Base-by-base conservation (phyloP, 164 flowering plant genomes). In the Amborella trichopoda region DNA sequence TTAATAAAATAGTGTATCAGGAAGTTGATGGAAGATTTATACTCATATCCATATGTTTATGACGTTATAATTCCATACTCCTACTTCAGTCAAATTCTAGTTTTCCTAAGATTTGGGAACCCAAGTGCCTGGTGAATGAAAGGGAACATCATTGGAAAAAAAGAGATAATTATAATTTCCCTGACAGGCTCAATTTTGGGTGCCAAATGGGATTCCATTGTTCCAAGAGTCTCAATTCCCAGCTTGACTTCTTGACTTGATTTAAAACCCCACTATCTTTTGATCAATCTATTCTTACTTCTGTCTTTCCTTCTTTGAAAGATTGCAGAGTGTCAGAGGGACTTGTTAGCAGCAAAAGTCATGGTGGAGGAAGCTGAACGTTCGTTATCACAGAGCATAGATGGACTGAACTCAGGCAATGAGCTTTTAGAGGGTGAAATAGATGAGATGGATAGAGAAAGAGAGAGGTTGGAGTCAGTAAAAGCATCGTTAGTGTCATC, bases 271-370 rank as follows among this genome's bases (percentile, higher is more conserved):
- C 23, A 13, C 28, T 27, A 40, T 40, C 55, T 13, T 22, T 22
- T 28, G 6, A 44, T 36, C 23, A 41, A 9, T 19, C 37, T 33
- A 2, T 11, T 49, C 34, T 25, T 45, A 14, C 17, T 49, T 49
- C 26, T n/a, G 20, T 18, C 44, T 21, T 46, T 46, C 28, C 27
- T 4, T 28, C 3, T 21, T 28, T 48, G 66, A 45, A 62, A 85
- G 99, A 87, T 91, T 65, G 94, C 67, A 68, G 99, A 84, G 67
- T 81, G 82, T 53, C 90, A 87, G 63, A 76, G 38, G 61, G 94
- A 80, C 50, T 69, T 87, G 32, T 34, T 26, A 24, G 79, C 77
- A 68, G 99, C 95, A 40, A 77, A 68, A 70, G 66, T 68, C 3
- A 68, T 72, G 80, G 63, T 80, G 46, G 88, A 82, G 53, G 86